Conservation (phyloP, 2,329 filamentous ascomycete genomes). For the Dactylella cylindrospora region DNA sequence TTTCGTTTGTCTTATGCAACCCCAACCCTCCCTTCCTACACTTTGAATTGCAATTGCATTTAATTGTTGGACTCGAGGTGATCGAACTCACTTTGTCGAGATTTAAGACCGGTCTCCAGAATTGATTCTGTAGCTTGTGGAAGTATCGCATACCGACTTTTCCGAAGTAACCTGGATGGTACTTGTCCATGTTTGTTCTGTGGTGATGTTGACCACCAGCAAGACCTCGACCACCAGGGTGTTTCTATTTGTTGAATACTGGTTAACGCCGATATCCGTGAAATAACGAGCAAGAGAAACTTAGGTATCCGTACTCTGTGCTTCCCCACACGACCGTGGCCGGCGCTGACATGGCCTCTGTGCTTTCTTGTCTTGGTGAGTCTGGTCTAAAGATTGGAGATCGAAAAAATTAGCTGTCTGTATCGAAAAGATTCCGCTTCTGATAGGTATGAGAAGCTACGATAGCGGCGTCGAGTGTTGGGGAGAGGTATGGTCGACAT, state of each 20-base stretch:
- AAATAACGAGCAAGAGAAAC: too few species aligned
- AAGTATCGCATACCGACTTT: constrained; percentile 96
- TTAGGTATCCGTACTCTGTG: constrained; percentile 47
- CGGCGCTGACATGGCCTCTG: constrained; percentile 97
- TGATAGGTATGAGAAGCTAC: too few species aligned
- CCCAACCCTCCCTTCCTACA: too few species aligned
- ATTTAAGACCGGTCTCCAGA: constrained; percentile 99
- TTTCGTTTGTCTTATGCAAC: too few species aligned
- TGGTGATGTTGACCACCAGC: constrained; percentile 99
- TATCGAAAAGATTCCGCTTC: too few species aligned
- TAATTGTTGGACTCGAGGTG: constrained; percentile 12
- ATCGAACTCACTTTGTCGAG: constrained; percentile 80
- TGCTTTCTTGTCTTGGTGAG: constrained; percentile 50
- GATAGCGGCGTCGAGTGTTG: too few species aligned
- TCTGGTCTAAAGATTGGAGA: constrained; percentile 48
- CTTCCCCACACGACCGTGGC: constrained; percentile 83
- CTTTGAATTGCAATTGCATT: too few species aligned
- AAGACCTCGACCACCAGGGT: constrained; percentile 74
- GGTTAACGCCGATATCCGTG: constrained; percentile 3
- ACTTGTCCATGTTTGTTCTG: constrained; percentile 88
- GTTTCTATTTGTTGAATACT: constrained; percentile 49
- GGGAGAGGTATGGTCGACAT: constrained; percentile 15
- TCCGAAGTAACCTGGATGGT: constrained; percentile 99
- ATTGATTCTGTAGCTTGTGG: constrained; percentile 92
- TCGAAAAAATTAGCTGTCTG: too few species aligned